Evolutionary conservation across 164 flowering plant species (phyloP), one percentile per base, ranked within the genome.

Genomic region (Warburgia ugandensis): DNA sequence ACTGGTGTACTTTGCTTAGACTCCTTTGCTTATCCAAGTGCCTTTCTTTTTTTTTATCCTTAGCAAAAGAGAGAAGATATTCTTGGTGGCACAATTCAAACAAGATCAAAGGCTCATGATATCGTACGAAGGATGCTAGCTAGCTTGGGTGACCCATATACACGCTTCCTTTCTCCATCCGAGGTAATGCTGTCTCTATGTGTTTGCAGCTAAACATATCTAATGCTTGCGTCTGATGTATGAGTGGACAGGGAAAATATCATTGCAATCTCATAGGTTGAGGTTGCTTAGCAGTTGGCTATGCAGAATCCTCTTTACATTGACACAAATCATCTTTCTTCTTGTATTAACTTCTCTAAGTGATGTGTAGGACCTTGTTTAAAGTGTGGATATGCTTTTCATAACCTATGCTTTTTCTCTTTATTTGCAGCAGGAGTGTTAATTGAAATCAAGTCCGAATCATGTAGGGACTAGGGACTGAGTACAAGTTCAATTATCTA

Each of bases 21-120:
- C 20, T 22, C 17, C n/a, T n/a, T 30, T 14, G 0, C 5, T 35
- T 35, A 12, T 35, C 0, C 16, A 35, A 21, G 16, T 47, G 17
- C 12, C n/a, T 6, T 53, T 16, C 7, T 25, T 12, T 21, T 21
- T 16, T 41, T 45, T 50, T 29, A 14, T 5, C 56, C 62, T 27
- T 68, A 87, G 94, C 65, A 68, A 67, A 83, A 77, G 72, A 81
- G 64, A 60, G 77, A 75, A 59, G 78, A 81, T 56, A 50, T 85
- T 25, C 49, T 69, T 21, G 58, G 70, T 29, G 62, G 67, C 45
- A 64, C 82, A 9, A 77, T 91, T 52, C 78, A 68, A 47, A 72
- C 80, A 5, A 79, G 95, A 67, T 75, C 87, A 29, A 87, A 80
- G 68, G 98, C 96, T 57, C 95, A 91, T 70, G 81, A 75, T 39